Evolutionary conservation across 495 filamentous ascomycete species (phyloP).

Genomic region (Aspergillus incahuasiensis): DNA sequence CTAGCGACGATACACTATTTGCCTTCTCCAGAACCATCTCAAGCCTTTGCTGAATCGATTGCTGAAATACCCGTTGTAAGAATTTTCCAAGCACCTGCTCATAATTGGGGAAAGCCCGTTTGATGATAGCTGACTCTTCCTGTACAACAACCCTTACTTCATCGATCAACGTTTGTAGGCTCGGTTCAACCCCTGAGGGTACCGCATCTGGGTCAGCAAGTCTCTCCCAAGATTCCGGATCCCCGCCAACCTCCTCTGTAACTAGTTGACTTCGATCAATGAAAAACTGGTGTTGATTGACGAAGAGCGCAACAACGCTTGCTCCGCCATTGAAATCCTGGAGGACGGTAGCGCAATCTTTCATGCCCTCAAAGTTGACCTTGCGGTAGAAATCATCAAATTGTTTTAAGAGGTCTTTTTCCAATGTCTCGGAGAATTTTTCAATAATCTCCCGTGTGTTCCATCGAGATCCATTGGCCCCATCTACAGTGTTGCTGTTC

Average conservation of each 20-base stretch:
- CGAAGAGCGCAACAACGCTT: conserved; percentile 90
- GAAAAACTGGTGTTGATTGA: conserved; percentile 99
- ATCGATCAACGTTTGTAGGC: conserved; percentile 83
- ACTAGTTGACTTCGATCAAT: conserved; percentile 88
- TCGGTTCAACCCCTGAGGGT: conserved; percentile 84
- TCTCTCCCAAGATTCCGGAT: conserved; percentile 82
- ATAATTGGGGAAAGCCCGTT: conserved; percentile 90
- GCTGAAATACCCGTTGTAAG: conserved; percentile 92
- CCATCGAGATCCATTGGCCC: conserved; percentile 34
- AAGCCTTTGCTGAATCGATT: conserved; percentile 91
- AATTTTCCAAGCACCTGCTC: conserved; percentile 91
- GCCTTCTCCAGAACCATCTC: conserved; percentile 97
- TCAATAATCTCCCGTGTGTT: conserved; percentile 90
- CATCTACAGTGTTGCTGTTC: conserved; percentile 37
- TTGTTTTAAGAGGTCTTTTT: conserved; percentile 91
- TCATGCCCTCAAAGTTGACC: conserved; percentile 95
- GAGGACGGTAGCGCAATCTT: conserved; percentile 86
- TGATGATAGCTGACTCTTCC: conserved; percentile 93
- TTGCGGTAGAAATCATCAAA: conserved; percentile 95
- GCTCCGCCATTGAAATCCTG: conserved; percentile 93
- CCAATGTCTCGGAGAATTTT: conserved; percentile 91
- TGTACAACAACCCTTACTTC: conserved; percentile 96
- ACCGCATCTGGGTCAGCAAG: conserved; percentile 92
- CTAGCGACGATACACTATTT: conserved; percentile 79
- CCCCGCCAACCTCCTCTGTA: conserved; percentile 81